Conservation (phyloP, 331 rosid species). For the Cydonia oblonga region DNA sequence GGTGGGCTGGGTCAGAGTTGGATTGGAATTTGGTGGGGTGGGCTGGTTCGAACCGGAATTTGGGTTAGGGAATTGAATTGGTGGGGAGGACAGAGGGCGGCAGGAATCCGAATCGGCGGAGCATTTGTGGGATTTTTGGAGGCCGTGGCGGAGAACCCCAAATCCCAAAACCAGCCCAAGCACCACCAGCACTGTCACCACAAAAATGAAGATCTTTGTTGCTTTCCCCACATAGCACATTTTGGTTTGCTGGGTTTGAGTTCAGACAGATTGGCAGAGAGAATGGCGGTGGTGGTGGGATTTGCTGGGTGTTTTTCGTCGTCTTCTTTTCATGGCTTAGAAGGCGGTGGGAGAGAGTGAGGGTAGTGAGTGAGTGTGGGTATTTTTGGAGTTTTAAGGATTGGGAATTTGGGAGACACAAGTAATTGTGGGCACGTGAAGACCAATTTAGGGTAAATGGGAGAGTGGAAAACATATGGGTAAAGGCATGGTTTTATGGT, state of each 20-base stretch:
- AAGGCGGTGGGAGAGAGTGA: constrained; percentile 11
- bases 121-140: constrained; percentile 42
- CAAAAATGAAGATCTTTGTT: constrained; percentile 98
- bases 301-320: constrained; percentile 43
- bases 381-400: neutral
- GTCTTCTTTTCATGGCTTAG: constrained; percentile 70
- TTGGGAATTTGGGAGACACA: neutral
- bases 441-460: constrained; percentile 12
- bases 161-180: constrained; percentile 66
- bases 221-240: constrained; percentile 99
- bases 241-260: neutral
- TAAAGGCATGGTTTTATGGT: too few relatives aligned
- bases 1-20: constrained; percentile 7
- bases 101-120: constrained; percentile 40
- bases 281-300: constrained; percentile 21
- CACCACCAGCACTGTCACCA: constrained; percentile 59
- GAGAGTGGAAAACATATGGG: too few relatives aligned
- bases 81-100: constrained; percentile 15
- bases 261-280: constrained; percentile 3
- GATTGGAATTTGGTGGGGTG: neutral
- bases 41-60: constrained; percentile 11
- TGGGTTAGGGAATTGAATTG: constrained; percentile 31
- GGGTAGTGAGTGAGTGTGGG: neutral
- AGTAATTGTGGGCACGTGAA: constrained; percentile 44
- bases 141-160: constrained; percentile 43